Conservation (phyloP, 164 flowering plant genomes). For the Vitis cinerea region DNA sequence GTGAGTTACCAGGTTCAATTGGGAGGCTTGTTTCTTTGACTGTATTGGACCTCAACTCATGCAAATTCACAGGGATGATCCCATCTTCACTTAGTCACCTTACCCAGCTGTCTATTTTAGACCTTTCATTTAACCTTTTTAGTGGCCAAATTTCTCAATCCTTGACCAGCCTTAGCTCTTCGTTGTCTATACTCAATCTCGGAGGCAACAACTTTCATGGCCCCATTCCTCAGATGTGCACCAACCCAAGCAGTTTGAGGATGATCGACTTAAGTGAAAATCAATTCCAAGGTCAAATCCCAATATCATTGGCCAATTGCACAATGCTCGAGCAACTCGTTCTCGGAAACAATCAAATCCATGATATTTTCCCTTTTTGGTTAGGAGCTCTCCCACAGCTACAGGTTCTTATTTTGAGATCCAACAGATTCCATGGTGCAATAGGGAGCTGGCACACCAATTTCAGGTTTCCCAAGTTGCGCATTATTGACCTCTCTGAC, state of each 20-base stretch:
- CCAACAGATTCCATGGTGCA: conserved; percentile 7
- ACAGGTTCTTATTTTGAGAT: conserved; percentile 10
- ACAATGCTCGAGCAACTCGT: conserved; percentile 6
- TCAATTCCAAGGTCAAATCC: conserved; percentile 8
- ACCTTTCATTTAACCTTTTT: neutral
- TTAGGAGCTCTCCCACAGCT: conserved; percentile 11
- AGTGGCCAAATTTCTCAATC: conserved; percentile 21
- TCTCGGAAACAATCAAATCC: conserved; percentile 10
- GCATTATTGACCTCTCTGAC: no score
- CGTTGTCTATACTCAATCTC: conserved; percentile 9
- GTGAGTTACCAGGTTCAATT: no score
- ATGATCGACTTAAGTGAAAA: conserved; percentile 12
- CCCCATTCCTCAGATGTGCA: conserved; percentile 5
- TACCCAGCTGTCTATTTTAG: no score
- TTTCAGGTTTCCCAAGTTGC: no score
- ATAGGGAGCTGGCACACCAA: no score
- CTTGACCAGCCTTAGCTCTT: conserved; percentile 9
- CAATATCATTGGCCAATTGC: conserved; percentile 18
- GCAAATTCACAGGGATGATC: no score
- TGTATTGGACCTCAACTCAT: no score
- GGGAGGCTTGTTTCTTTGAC: no score
- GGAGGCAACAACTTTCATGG: conserved; percentile 10
- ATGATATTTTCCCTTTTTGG: conserved; percentile 22
- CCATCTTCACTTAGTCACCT: no score
- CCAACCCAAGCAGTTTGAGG: neutral